Conservation (phyloP, 2,329 filamentous ascomycete genomes). For the Pseudocercospora eumusae region DNA sequence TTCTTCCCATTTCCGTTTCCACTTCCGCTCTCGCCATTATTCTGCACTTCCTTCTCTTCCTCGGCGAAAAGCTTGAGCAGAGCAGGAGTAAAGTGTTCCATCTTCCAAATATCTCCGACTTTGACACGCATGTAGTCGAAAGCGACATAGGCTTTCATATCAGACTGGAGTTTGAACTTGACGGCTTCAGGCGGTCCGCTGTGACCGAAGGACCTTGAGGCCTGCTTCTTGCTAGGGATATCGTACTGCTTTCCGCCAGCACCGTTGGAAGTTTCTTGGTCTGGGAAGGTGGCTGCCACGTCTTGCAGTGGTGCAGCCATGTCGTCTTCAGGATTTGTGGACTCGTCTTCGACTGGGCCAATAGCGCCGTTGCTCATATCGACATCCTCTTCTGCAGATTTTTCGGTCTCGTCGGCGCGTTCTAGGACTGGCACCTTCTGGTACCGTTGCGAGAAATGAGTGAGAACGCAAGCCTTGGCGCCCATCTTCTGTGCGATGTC, state of each 20-base stretch:
- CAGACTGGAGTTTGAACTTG: conserved; percentile 45
- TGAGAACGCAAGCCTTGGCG: conserved; percentile 78
- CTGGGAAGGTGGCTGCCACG: conserved; percentile 31
- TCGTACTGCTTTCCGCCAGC: conserved; percentile 28
- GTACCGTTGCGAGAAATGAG: conserved; percentile 94
- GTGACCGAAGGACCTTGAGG: neutral
- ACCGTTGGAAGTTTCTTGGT: conserved; percentile 17
- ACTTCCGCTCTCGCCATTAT: conserved; percentile 9
- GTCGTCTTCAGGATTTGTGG: conserved; percentile 19
- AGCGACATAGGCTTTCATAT: conserved; percentile 69
- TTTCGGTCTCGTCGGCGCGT: conserved; percentile 37
- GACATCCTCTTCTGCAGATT: conserved; percentile 23
- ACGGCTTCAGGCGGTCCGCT: conserved; percentile 28
- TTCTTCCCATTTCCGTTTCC: conserved; percentile 13
- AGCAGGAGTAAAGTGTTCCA: conserved; percentile 64
- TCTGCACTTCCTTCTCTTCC: conserved; percentile 36
- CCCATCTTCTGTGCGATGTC: conserved; percentile 74
- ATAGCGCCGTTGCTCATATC: conserved; percentile 14
- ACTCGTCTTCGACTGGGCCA: conserved; percentile 24
- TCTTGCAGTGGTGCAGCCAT: conserved; percentile 35
- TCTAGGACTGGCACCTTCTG: conserved; percentile 67
- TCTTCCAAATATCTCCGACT: conserved; percentile 68
- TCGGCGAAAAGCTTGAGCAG: conserved; percentile 59
- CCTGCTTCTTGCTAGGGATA: conserved; percentile 23
- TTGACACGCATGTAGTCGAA: conserved; percentile 78